Base-by-base conservation (phyloP, 768 basidiomycete genomes). In the Rubroboletus pulcherrimus region DNA sequence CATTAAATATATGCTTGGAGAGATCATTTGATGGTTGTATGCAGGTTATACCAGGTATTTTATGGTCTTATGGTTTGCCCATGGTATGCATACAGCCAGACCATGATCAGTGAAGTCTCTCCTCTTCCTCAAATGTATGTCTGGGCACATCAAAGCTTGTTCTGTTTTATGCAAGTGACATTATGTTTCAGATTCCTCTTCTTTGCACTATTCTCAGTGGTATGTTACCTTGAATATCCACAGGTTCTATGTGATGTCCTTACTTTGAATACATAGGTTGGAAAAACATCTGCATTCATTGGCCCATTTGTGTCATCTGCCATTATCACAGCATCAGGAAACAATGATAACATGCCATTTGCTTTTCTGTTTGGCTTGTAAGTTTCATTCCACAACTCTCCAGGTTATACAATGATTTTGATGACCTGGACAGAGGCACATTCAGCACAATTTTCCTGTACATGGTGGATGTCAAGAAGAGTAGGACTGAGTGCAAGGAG, bases 21-120 rank as follows among this genome's bases (percentile, higher is more conserved):
- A 45, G 6, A 45, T 44, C n/a, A 30, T 48, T 49, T 45, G 31
- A 51, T 38, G 3, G 8, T 48, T 38, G 21, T 44, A 1, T 37
- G 1, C 53, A 87, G 86, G 86, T 58, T 81, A 31, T 88, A 86
- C 63, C 86, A 87, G 62, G 84, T 77, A 11, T 86, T 80, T 64
- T 88, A 85, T 62, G 87, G 86, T 15, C 71, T 90, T 30, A 77
- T 87, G 79, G 84, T 87, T 4, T 88, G 87, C 60, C 87, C 87
- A 4, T 89, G 87, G 86, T 89, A 88, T 65, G 86, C 87, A 42
- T 88, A 89, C 64, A 87, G 87, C 65, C 86, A 89, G 68, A 89
- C 86, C 1, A 86, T 90, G 89, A 90, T 90, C 56, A 86, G 82
- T 66, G 86, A 91, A 60, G 87, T 91, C 29, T 86, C 83, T 39